These are phyloP conservation scores for Aspergillus aculeatinus DNA, from an alignment of 2,329 filamentous ascomycete genomes.

Conservation along the genomic window DNA sequence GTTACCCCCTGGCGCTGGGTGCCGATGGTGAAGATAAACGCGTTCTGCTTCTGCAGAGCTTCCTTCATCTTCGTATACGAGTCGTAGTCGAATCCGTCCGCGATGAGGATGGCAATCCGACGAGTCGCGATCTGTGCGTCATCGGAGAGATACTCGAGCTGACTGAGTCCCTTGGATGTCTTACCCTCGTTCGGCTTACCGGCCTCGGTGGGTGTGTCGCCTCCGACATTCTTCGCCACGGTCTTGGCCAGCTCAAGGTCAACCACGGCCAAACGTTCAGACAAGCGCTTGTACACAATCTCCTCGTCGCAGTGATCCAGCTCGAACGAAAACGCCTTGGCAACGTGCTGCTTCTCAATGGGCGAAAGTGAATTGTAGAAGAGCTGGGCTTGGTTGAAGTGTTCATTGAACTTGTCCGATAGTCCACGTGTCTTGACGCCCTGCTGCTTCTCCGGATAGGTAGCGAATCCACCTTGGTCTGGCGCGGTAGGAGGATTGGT, in stretches of 20 bases:
- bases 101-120: slow-evolving; percentile 72
- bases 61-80: slow-evolving; percentile 66
- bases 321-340: slow-evolving; percentile 41
- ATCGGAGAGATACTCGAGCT: slow-evolving; percentile 64
- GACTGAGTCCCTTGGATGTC: slow-evolving; percentile 61
- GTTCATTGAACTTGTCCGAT: slow-evolving; percentile 46
- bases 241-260: slow-evolving; percentile 66
- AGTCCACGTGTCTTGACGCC: slow-evolving; percentile 66
- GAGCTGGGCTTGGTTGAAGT: slow-evolving; percentile 38
- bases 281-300: slow-evolving; percentile 72
- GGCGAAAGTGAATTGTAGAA: slow-evolving; percentile 40
- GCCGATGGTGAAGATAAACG: slow-evolving; percentile 71
- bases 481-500: slow-evolving; percentile 61
- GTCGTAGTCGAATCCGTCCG: slow-evolving; percentile 70
- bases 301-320: slow-evolving; percentile 66
- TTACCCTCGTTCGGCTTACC: slow-evolving; percentile 64
- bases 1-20: slow-evolving; percentile 66
- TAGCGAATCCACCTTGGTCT: slow-evolving; percentile 66
- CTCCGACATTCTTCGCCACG: slow-evolving; percentile 73
- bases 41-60: slow-evolving; percentile 61
- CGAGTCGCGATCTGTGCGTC: slow-evolving; percentile 68
- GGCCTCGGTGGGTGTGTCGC: slow-evolving; percentile 55
- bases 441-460: slow-evolving; percentile 63
- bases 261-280: slow-evolving; percentile 67
- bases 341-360: slow-evolving; percentile 36